These are phyloP conservation scores for Austroboletus niveus DNA, from an alignment of 1,284 basidiomycete genomes.

Conservation along the genomic window DNA sequence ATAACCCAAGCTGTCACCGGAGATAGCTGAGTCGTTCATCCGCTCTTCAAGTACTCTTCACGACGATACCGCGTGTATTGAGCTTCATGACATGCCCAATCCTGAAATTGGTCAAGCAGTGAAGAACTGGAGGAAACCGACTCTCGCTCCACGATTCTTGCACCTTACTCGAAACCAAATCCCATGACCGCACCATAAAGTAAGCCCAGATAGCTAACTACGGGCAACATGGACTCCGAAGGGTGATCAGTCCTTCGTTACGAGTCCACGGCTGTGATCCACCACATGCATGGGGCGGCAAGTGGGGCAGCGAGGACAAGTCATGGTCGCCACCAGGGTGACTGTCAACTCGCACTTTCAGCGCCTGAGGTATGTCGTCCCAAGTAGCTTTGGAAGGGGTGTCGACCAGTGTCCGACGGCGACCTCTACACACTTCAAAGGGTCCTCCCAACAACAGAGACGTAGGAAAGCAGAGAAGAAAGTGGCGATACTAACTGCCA, in stretches of 20 bases:
- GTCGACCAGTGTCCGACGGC: conserved; percentile 25
- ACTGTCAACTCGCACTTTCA: conserved; percentile 34
- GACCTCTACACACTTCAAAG: conserved; percentile 15
- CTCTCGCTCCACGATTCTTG: conserved; percentile 32
- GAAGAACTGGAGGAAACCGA: conserved; percentile 29
- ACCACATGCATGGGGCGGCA: conserved; percentile 16
- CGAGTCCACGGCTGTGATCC: conserved; percentile 27
- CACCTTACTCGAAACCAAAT: conserved; percentile 35
- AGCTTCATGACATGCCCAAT: conserved; percentile 31
- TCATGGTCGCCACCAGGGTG: conserved; percentile 30
- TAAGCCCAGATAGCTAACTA: conserved; percentile 22
- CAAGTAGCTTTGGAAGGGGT: conserved; percentile 22
- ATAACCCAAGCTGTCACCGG: conserved; percentile 39
- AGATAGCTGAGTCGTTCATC: conserved; percentile 36
- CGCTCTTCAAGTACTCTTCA: conserved; percentile 39
- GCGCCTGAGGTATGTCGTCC: conserved; percentile 27
- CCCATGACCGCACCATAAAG: conserved; percentile 33
- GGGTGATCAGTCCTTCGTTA: conserved; percentile 31
- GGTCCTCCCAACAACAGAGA: conserved; percentile 24
- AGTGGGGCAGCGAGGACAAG: conserved; percentile 31
- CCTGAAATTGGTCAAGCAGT: conserved; percentile 36
- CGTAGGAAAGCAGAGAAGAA: conserved; percentile 36
- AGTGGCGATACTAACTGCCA: conserved; percentile 93
- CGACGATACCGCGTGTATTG: conserved; percentile 19
- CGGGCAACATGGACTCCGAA: conserved; percentile 24